phyloP scores from a whole-genome alignment of 257 asterid species.

The Przewalskia tangutica region DNA sequence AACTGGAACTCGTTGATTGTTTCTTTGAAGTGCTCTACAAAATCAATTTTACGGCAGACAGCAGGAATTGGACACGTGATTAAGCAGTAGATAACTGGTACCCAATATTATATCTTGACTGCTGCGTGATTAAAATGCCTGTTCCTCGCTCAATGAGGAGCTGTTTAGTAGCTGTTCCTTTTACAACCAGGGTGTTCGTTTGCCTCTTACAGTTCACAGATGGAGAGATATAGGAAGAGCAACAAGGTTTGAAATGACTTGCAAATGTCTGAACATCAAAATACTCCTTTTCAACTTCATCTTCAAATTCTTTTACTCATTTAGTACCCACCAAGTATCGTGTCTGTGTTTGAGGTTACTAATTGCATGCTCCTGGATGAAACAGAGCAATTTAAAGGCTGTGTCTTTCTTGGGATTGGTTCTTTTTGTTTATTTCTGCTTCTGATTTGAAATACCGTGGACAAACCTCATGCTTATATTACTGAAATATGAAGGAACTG shows the following conservation, averaged over 20 bases:
- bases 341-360: not conserved
- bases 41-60: not conserved
- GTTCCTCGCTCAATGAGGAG: not conserved
- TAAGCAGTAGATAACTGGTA: not conserved
- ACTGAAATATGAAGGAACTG: not conserved
- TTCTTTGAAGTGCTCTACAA: not conserved
- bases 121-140: not conserved
- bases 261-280: not conserved
- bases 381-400: not conserved
- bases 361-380: not conserved
- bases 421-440: not conserved
- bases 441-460: not conserved
- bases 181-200: not conserved
- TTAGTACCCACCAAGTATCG: not conserved
- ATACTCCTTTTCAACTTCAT: not conserved
- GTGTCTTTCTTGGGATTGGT: not conserved
- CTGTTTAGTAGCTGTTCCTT: not conserved
- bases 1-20: not conserved
- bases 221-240: not conserved
- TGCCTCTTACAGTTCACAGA: not conserved
- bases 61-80: not conserved
- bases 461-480: not conserved
- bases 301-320: not conserved
- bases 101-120: not conserved
- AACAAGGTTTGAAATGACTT: not conserved